Evolutionary conservation across 2,329 filamentous ascomycete genomes (phyloP).

Genomic region (Alternaria sp.): DNA sequence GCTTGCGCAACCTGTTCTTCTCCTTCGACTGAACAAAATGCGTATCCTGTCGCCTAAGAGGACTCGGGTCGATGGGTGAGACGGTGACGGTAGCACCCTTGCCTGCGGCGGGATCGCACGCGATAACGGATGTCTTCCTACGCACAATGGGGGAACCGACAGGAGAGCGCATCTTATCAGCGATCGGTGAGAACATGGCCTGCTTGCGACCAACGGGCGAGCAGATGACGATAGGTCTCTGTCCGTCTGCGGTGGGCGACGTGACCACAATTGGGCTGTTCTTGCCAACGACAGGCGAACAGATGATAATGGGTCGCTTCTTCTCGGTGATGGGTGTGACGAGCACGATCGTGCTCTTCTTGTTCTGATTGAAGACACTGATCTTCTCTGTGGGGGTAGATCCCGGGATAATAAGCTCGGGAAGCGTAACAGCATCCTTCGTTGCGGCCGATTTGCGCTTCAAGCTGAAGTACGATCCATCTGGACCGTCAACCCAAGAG

Average conservation of each 20-base stretch:
- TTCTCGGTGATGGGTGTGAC: slow-evolving; percentile 32
- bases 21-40: slow-evolving; percentile 28
- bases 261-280: slow-evolving; percentile 32
- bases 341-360: slow-evolving; percentile 32
- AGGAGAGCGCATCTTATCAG: slow-evolving; percentile 32
- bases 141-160: slow-evolving; percentile 32
- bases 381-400: slow-evolving; percentile 23
- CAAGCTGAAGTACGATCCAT: slow-evolving; percentile 38
- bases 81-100: slow-evolving; percentile 19
- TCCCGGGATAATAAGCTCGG: slow-evolving; percentile 26
- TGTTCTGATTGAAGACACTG: slow-evolving; percentile 32
- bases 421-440: slow-evolving; percentile 1
- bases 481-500: slow-evolving; percentile 36
- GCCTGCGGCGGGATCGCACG: slow-evolving; percentile 24
- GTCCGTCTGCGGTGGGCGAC: slow-evolving; percentile 22
- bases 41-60: slow-evolving; percentile 27
- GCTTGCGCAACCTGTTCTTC: slow-evolving; percentile 27
- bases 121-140: slow-evolving; percentile 30
- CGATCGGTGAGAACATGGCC: slow-evolving; percentile 27
- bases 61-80: slow-evolving; percentile 17
- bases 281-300: slow-evolving; percentile 34
- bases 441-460: slow-evolving; percentile 19
- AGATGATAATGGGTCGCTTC: slow-evolving; percentile 35
- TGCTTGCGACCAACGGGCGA: slow-evolving; percentile 27
- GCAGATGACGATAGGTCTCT: slow-evolving; percentile 33